A percentile compares a stretch with the other conserved stretches of the same genome.
Evolutionary conservation across 179 eudicot species (phyloP).

Genomic region (Beta lomatogona): DNA sequence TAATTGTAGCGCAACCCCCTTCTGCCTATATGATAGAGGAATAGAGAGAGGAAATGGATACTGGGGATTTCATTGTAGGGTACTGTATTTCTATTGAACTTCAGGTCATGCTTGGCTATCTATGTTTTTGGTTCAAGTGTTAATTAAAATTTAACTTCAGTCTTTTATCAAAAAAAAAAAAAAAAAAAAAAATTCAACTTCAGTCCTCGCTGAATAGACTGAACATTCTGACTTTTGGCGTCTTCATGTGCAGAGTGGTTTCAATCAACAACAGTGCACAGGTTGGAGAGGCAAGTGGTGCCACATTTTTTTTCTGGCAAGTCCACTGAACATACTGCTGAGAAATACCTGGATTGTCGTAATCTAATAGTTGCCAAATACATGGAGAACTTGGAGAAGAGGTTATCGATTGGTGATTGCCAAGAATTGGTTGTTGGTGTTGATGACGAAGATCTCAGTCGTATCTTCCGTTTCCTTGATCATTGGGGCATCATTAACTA

Average conservation of each 20-base stretch:
- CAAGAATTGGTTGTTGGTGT: constrained; percentile 53
- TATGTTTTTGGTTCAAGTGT: constrained; percentile 1
- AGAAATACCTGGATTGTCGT: constrained; percentile 81
- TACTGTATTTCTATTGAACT: neutral
- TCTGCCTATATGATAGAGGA: too few relatives aligned
- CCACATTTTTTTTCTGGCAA: constrained; percentile 85
- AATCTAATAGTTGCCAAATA: constrained; percentile 66
- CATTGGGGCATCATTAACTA: constrained; percentile 90
- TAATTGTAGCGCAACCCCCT: too few relatives aligned
- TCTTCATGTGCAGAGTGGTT: constrained; percentile 73
- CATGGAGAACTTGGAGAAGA: constrained; percentile 72
- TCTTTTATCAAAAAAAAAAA: too few relatives aligned
- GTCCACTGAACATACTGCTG: constrained; percentile 71
- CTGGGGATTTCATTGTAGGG: neutral
- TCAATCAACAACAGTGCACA: constrained; percentile 71
- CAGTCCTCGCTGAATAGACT: neutral
- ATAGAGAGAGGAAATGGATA: too few relatives aligned
- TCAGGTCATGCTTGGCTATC: constrained; percentile 4
- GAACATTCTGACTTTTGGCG: neutral
- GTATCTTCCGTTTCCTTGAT: constrained; percentile 87
- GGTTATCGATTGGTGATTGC: constrained; percentile 65
- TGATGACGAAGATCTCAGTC: constrained; percentile 60
- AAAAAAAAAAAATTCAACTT: neutral
- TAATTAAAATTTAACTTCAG: neutral
- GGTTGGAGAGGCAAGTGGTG: constrained; percentile 89